Conservation (phyloP, 2,329 filamentous ascomycete species). For the Aspergillus brasiliensis region DNA sequence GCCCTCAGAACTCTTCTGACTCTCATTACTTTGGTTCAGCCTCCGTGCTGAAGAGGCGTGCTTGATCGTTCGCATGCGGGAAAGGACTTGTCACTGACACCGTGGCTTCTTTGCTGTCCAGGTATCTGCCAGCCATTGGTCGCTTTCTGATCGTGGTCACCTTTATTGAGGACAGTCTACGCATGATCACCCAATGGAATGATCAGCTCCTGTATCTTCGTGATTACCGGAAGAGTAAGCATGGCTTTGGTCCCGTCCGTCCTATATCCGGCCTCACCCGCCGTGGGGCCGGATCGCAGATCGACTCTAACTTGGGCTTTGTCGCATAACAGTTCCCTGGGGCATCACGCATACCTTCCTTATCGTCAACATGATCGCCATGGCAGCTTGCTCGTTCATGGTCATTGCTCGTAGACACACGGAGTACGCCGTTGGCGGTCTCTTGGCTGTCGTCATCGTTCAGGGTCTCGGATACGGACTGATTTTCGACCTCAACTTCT, state of each 20-base stretch:
- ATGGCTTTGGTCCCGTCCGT: neutral
- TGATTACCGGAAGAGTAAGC: conserved; percentile 89
- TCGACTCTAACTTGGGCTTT: conserved; percentile 18
- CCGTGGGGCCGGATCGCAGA: neutral
- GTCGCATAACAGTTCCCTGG: conserved; percentile 66
- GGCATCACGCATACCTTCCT: conserved; percentile 93
- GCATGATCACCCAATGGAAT: conserved; percentile 96
- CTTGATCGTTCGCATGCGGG: neutral
- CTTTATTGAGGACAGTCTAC: conserved; percentile 92
- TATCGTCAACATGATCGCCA: conserved; percentile 83
- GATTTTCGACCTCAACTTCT: conserved; percentile 99
- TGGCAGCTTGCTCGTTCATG: conserved; percentile 77
- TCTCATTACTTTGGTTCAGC: conserved; percentile 2
- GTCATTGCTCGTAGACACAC: conserved; percentile 93
- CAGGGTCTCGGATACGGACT: conserved; percentile 96
- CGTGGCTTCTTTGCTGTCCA: conserved; percentile 46
- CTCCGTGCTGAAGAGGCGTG: neutral
- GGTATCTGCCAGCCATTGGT: conserved; percentile 91
- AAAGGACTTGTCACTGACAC: conserved; percentile 29
- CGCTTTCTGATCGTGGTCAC: conserved; percentile 98
- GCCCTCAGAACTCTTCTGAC: neutral
- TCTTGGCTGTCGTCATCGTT: conserved; percentile 86
- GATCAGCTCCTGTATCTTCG: conserved; percentile 92
- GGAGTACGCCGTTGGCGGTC: conserved; percentile 86
- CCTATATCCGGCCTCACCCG: neutral